Percentiles rank a stretch among this genome's conserved stretches.
Evolutionary conservation across 2,329 filamentous ascomycete genomes (phyloP).

Genomic region (Purpureocillium lavendulum): DNA sequence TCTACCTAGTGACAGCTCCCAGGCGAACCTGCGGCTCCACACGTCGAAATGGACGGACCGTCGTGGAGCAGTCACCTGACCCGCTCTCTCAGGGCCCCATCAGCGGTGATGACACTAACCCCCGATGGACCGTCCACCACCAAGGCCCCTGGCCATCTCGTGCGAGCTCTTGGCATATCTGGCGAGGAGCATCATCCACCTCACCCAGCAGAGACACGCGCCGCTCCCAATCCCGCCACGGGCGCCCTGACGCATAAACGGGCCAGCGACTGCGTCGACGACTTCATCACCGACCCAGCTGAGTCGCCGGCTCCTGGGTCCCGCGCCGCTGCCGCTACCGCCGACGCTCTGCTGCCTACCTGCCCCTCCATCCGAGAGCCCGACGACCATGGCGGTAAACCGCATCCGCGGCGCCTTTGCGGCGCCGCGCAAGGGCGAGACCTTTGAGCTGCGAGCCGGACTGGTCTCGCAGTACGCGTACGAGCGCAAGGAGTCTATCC

Average conservation of each 20-base stretch:
- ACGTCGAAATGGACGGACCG: no score
- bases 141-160: not conserved
- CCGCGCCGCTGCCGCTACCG: not conserved
- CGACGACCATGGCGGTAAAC: conserved; percentile 76
- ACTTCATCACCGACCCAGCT: no score
- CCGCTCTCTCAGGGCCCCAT: no score
- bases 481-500: conserved; percentile 97
- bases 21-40: no score
- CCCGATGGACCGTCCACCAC: not conserved
- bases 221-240: no score
- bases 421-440: conserved; percentile 91
- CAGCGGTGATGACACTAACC: not conserved
- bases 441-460: conserved; percentile 90
- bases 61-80: not conserved
- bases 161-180: not conserved
- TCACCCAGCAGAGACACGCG: no score
- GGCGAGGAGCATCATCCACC: not conserved
- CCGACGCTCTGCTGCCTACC: conserved; percentile 16
- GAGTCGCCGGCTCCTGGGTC: not conserved
- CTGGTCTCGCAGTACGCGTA: conserved; percentile 98
- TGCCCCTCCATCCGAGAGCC: conserved; percentile 9
- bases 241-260: no score
- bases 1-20: no score
- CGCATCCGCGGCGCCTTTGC: conserved; percentile 91
- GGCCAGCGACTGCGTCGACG: no score